Evolutionary conservation across 306 rosid species (phyloP).

Genomic region (Vicia faba): DNA sequence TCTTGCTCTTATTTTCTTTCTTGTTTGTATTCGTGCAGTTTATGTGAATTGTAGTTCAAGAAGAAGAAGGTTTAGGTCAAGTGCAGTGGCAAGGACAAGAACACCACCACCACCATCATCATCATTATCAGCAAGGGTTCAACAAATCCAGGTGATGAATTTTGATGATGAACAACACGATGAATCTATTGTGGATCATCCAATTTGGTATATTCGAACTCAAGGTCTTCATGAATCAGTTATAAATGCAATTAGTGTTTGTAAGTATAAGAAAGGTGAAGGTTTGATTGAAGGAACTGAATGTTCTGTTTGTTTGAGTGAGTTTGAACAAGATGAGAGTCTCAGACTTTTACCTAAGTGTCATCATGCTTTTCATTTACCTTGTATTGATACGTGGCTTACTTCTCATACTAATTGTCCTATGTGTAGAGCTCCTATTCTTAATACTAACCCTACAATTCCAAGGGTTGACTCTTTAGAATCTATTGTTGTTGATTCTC

Average conservation of each 20-base stretch:
- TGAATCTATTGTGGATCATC: constrained; percentile 65
- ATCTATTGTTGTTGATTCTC: constrained; percentile 13
- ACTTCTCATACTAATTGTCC: constrained; percentile 88
- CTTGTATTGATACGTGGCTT: constrained; percentile 93
- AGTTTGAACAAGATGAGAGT: constrained; percentile 70
- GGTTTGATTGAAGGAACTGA: constrained; percentile 83
- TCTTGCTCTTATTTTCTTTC: constrained; percentile 42
- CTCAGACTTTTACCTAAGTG: constrained; percentile 84
- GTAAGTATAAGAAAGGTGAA: constrained; percentile 64
- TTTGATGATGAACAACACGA: constrained; percentile 54
- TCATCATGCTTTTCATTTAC: constrained; percentile 80
- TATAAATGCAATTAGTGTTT: constrained; percentile 60
- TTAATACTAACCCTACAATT: constrained; percentile 17
- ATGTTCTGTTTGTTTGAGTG: constrained; percentile 80
- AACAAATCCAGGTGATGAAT: constrained; percentile 35
- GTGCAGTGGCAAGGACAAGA: background rate
- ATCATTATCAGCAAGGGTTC: background rate
- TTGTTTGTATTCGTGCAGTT: constrained; percentile 41
- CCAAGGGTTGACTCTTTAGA: constrained; percentile 29
- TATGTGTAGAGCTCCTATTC: constrained; percentile 77
- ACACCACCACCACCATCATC: background rate
- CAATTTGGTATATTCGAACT: constrained; percentile 87
- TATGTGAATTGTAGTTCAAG: constrained; percentile 40
- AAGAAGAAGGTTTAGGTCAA: constrained; percentile 2
- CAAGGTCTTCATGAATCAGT: constrained; percentile 63